Percentiles rank a stretch among this genome's conserved stretches.
phyloP scores from a whole-genome alignment of 805 yeast genomes.

The Priceomyces melissophilus region DNA sequence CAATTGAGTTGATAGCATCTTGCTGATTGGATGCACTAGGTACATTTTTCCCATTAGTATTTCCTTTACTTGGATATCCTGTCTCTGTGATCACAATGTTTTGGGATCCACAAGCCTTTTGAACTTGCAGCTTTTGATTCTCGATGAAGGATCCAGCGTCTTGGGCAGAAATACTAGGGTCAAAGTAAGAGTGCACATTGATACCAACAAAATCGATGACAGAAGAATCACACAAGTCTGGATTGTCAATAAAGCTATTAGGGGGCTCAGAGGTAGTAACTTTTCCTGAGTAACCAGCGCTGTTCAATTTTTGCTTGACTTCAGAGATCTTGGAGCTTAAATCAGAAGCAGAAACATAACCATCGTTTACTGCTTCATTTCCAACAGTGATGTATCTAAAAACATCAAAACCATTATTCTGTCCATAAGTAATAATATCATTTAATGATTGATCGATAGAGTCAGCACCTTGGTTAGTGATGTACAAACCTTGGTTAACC shows the following conservation, averaged over 20 bases:
- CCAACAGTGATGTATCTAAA: conserved; percentile 80
- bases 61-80: conserved; percentile 82
- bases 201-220: conserved; percentile 81
- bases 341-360: conserved; percentile 58
- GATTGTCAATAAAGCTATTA: conserved; percentile 58
- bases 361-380: conserved; percentile 77
- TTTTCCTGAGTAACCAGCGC: conserved; percentile 73
- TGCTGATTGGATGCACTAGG: conserved; percentile 71
- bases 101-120: conserved; percentile 52
- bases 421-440: conserved; percentile 47
- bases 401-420: conserved; percentile 62
- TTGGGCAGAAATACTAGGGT: conserved; percentile 55
- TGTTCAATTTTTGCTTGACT: conserved; percentile 55
- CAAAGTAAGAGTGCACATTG: conserved; percentile 85
- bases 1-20: conserved; percentile 61
- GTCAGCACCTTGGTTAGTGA: conserved; percentile 58
- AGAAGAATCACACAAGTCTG: conserved; percentile 64
- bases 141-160: conserved; percentile 69
- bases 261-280: conserved; percentile 91
- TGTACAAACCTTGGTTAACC: conserved; percentile 88
- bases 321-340: conserved; percentile 60
- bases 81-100: conserved; percentile 73
- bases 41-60: conserved; percentile 64
- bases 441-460: conserved; percentile 61
- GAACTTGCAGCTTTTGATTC: conserved; percentile 57